Conservation (phyloP, 805 yeast genomes). For the Kuraishia floccosa region DNA sequence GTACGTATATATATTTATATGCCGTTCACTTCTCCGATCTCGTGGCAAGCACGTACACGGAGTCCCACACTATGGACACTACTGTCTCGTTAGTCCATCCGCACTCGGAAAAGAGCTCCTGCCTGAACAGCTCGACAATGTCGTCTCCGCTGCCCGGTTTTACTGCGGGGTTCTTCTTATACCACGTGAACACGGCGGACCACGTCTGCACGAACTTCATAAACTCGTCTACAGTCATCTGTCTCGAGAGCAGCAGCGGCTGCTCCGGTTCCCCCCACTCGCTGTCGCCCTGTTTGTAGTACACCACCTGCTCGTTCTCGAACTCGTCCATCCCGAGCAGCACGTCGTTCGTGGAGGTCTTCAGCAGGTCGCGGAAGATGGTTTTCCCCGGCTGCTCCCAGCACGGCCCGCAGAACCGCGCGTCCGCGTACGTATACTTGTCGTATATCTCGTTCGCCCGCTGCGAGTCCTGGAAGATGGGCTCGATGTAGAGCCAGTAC, state of each 20-base stretch:
- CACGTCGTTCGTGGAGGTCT: conserved; percentile 15
- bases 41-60: conserved; percentile 40
- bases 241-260: conserved; percentile 6
- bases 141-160: conserved; percentile 9
- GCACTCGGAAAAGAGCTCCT: conserved; percentile 13
- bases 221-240: conserved; percentile 8
- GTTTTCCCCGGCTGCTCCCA: conserved; percentile 37
- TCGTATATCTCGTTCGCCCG: conserved; percentile 38
- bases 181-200: conserved; percentile 15
- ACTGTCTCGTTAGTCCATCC: conserved; percentile 34
- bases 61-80: conserved; percentile 40
- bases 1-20: too few species aligned
- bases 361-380: conserved; percentile 22
- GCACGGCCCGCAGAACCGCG: conserved; percentile 33
- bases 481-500: conserved; percentile 69
- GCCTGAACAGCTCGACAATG: conserved; percentile 8
- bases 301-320: conserved; percentile 12
- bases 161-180: conserved; percentile 6
- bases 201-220: conserved; percentile 12
- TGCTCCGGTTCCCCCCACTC: neutral
- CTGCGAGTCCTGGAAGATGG: conserved; percentile 29
- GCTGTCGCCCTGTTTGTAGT: neutral
- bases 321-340: neutral
- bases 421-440: conserved; percentile 39
- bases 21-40: too few species aligned